Base-by-base conservation (phyloP, 345 rosid genomes). In the Euphorbia peplus region DNA sequence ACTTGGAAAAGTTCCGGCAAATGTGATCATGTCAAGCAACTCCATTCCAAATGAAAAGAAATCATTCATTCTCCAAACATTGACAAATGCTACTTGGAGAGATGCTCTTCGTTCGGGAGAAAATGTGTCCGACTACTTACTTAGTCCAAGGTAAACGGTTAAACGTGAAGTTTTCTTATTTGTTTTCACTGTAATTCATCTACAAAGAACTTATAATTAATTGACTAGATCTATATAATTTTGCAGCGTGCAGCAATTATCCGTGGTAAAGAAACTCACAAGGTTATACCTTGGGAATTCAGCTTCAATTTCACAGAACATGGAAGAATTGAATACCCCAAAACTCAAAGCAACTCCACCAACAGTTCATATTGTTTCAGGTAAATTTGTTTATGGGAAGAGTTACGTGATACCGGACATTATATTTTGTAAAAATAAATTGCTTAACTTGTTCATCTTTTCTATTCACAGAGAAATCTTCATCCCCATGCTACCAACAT, bases 21-120 rank as follows among this genome's bases (percentile, higher is more conserved):
- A 81, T 72, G 73, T 68, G 54, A 77, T 81, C 14, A 81, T 81
- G 81, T 75, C 77, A 18, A 75, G 81, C 50, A 81, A 81, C 67
- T 75, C 79, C 58, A 60, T 81, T 28, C 75, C 73, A n/a, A 72
- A 70, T 25, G 29, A 37, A 37, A 75, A 81, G 73, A 81, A 76
- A 77, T 2, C 75, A 63, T 11, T 51, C 66, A 19, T 81, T 25
- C 50, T 81, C 75, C 67, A 72, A 52, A 68, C 62, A 39, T 35
- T 81, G 75, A 72, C 32, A 9, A 74, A 74, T 58, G 50, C 52
- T 4, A 68, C 79, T 58, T 72, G 71, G 70, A 52, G 47, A 18
- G 70, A 67, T 41, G 73, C 73, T 58, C 58, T 78, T 39, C 42
- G 56, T 19, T 11, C 57, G 0, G 72, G 64, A 56, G 74, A 64